Base-by-base conservation (phyloP, 768 basidiomycete genomes). In the Kockovaella imperatae region DNA sequence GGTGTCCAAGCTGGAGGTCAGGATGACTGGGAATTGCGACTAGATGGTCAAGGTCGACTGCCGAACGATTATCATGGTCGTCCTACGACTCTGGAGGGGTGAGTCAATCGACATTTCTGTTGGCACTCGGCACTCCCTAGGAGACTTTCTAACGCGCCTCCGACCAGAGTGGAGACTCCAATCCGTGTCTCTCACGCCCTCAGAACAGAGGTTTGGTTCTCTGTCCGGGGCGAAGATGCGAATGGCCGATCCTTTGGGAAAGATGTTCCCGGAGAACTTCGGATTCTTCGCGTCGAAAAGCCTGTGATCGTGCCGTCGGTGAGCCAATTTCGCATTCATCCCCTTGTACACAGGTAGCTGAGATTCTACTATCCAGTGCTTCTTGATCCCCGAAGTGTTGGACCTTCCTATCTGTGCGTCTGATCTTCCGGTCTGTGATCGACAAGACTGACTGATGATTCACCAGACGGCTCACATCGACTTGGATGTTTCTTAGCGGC, bases 41-140 rank as follows among this genome's bases (percentile, higher is more conserved):
- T 53, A 25, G 56, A 59, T 8, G 49, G 53, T 13, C 57, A 52
- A 15, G 45, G 48, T 15, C 26, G 47, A 30, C 49, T 67, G 53
- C 65, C 65, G 1, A 57, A 62, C 34, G 65, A 67, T 45, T 56
- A 56, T 24, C 49, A 49, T 23, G 54, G 51, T 5, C 36, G 65
- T 28, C 65, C 65, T 5, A 59, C 62, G n/a, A 67, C 65, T 36
- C 36, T 64, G 21, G 52, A 53, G 25, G 59, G 57, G 61, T 66
- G 31, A 51, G 64, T 53, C 7, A 1, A 18, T 21, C 2, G 24
- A 21, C 23, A 8, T 3, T 5, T 6, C 17, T 24, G 18, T 17
- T 8, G 17, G 1, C 29, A 13, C 24, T 10, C 30, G 18, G 2
- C 17, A 13, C 20, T 35, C 32, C 34, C n/a, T 1, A 36, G 38